A percentile compares a stretch with the other conserved stretches of the same genome.
Conservation (phyloP, 352 stramenopile genomes). For the Globisporangium alternatum region DNA sequence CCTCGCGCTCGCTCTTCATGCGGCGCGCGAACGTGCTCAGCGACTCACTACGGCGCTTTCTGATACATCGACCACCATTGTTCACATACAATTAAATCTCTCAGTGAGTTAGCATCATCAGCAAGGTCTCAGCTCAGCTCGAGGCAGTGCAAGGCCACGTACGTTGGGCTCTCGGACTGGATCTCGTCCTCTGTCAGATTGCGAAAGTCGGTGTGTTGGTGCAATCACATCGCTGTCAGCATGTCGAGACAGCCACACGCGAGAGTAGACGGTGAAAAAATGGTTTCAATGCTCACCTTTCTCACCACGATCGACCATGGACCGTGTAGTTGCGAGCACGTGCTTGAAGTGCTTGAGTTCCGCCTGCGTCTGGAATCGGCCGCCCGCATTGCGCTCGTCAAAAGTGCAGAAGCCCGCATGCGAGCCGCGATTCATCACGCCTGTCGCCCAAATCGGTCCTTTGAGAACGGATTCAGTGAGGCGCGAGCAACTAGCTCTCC, state of each 20-base stretch:
- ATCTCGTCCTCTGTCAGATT: constrained; percentile 33
- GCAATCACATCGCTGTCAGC: not conserved
- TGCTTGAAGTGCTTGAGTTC: constrained; percentile 80
- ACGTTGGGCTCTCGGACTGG: constrained; percentile 45
- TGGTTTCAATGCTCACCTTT: constrained; percentile 27
- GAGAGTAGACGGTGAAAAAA: too few relatives aligned
- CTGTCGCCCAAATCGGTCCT: not conserved
- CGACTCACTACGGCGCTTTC: constrained; percentile 43
- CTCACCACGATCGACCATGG: constrained; percentile 52
- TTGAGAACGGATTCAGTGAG: not conserved
- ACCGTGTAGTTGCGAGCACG: constrained; percentile 46
- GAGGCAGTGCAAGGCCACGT: constrained; percentile 4
- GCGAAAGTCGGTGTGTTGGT: too few relatives aligned
- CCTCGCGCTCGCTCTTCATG: constrained; percentile 51
- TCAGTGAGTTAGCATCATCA: constrained; percentile 2
- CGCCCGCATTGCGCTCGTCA: constrained; percentile 73
- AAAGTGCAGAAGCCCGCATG: constrained; percentile 72
- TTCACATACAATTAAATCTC: not conserved
- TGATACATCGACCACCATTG: constrained; percentile 9
- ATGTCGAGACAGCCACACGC: not conserved
- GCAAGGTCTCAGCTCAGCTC: not conserved
- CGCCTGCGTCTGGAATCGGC: constrained; percentile 68
- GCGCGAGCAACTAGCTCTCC: too few relatives aligned
- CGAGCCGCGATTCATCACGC: constrained; percentile 52
- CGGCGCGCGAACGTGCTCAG: constrained; percentile 56